These are phyloP conservation scores for Pichia nanzhaoensis DNA, from an alignment of 805 yeast genomes.

Conservation along the genomic window DNA sequence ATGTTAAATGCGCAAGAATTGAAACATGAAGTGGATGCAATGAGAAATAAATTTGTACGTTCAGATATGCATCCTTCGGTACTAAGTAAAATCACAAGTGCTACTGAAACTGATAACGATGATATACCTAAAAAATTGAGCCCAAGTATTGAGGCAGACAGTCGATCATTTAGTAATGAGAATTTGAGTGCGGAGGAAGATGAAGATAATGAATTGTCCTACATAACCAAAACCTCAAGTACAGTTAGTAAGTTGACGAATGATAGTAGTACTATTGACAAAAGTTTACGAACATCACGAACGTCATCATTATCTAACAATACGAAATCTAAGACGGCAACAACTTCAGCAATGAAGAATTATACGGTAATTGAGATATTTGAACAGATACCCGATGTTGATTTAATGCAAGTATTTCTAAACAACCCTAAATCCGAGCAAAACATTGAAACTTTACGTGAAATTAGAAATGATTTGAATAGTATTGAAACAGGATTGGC, in stretches of 20 bases:
- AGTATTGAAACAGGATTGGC: conserved; percentile 52
- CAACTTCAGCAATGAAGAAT: not conserved
- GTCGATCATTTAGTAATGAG: no score
- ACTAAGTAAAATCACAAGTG: conserved; percentile 6
- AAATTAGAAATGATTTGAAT: conserved; percentile 36
- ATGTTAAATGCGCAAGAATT: conserved; percentile 1
- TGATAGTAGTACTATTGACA: not conserved
- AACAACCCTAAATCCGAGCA: conserved; percentile 19
- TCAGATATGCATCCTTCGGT: conserved; percentile 10
- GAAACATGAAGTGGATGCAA: conserved; percentile 13
- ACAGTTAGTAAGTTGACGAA: not conserved
- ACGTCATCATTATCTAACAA: not conserved
- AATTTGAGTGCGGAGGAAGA: no score
- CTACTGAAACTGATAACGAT: not conserved
- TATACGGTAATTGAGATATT: not conserved
- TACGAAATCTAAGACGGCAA: not conserved
- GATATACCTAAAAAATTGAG: conserved; percentile 2
- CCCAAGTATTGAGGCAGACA: no score
- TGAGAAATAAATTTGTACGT: conserved; percentile 21
- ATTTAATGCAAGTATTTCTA: conserved; percentile 1
- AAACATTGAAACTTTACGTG: conserved; percentile 36
- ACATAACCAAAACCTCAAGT: not conserved
- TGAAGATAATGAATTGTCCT: not conserved
- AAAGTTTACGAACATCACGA: not conserved
- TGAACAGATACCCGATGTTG: conserved; percentile 7